These are phyloP conservation scores for Flaveria floridana DNA, from an alignment of 140 eudicot species.

Conservation along the genomic window DNA sequence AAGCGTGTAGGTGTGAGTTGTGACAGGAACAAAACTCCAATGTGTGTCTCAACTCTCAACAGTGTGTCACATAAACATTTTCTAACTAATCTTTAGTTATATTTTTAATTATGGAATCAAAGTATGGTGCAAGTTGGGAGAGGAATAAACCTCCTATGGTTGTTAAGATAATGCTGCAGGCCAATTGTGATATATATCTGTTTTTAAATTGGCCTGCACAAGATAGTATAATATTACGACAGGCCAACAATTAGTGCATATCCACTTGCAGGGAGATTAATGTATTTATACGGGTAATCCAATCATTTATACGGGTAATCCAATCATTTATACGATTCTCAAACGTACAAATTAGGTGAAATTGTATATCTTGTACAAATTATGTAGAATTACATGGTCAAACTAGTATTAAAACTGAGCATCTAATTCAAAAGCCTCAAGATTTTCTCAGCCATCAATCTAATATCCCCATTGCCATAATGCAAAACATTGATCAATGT, in stretches of 20 bases:
- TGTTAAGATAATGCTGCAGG: slow-evolving; percentile 12
- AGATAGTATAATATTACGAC: background rate
- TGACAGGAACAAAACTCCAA: too few relatives aligned
- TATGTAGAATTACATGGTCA: slow-evolving; percentile 27
- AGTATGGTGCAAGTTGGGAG: background rate
- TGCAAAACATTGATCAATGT: slow-evolving; percentile 60
- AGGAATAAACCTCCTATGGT: background rate
- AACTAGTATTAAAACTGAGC: slow-evolving; percentile 32
- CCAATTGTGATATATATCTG: slow-evolving; percentile 8
- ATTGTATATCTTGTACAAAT: slow-evolving; percentile 19
- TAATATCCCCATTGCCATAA: slow-evolving; percentile 61
- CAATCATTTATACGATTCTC: background rate
- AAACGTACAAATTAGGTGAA: background rate
- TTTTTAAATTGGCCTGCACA: slow-evolving; percentile 32
- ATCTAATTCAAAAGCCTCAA: slow-evolving; percentile 51
- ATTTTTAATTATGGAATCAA: too few relatives aligned
- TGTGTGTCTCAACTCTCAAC: too few relatives aligned
- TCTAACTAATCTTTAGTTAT: too few relatives aligned
- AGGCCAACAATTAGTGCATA: slow-evolving; percentile 9
- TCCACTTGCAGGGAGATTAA: background rate
- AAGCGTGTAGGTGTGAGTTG: too few relatives aligned
- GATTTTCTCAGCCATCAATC: slow-evolving; percentile 69
- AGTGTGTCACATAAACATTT: too few relatives aligned
- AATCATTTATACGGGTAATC: background rate
- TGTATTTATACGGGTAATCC: background rate